These are phyloP conservation scores for Ogataea paraovalis DNA, from an alignment of 805 yeast species.

Conservation along the genomic window DNA sequence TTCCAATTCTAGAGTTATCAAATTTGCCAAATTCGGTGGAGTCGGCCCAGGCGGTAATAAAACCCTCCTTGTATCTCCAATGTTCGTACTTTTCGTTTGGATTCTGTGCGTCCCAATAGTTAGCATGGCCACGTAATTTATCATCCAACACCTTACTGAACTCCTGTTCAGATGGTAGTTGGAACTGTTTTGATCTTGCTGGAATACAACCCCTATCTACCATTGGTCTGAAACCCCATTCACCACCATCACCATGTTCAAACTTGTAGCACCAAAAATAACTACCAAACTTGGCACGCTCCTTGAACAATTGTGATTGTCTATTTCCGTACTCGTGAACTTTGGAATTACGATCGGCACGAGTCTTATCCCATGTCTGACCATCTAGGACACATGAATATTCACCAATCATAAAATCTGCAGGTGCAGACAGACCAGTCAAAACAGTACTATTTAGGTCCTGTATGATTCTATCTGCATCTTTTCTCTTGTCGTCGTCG, in stretches of 20 bases:
- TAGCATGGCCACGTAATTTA: slow-evolving; percentile 43
- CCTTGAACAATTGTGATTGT: slow-evolving; percentile 45
- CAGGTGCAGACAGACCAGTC: slow-evolving; percentile 42
- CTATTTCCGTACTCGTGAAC: slow-evolving; percentile 58
- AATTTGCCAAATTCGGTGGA: slow-evolving; percentile 62
- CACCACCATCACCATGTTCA: slow-evolving; percentile 88
- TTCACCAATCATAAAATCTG: slow-evolving; percentile 81
- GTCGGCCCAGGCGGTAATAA: slow-evolving; percentile 72
- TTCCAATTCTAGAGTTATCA: slow-evolving; percentile 70
- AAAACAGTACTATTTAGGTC: slow-evolving; percentile 51
- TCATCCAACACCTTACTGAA: slow-evolving; percentile 38
- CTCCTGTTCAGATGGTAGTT: slow-evolving; percentile 37
- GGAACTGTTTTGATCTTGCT: slow-evolving; percentile 17
- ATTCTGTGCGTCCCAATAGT: slow-evolving; percentile 66
- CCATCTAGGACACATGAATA: slow-evolving; percentile 85
- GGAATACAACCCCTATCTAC: slow-evolving; percentile 56
- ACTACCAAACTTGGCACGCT: slow-evolving; percentile 63
- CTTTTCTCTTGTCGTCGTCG: slow-evolving; percentile 62
- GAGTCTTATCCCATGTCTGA: slow-evolving; percentile 57
- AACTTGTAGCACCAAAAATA: slow-evolving; percentile 93
- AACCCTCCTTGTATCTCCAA: slow-evolving; percentile 78
- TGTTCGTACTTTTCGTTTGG: slow-evolving; percentile 67
- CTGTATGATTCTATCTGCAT: slow-evolving; percentile 57
- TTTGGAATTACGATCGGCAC: slow-evolving; percentile 45
- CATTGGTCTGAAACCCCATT: slow-evolving; percentile 91